A percentile compares a stretch with the other conserved stretches of the same genome.
phyloP scores from a whole-genome alignment of 805 yeast genomes.

The Cyberlindnera misumaiensis region DNA sequence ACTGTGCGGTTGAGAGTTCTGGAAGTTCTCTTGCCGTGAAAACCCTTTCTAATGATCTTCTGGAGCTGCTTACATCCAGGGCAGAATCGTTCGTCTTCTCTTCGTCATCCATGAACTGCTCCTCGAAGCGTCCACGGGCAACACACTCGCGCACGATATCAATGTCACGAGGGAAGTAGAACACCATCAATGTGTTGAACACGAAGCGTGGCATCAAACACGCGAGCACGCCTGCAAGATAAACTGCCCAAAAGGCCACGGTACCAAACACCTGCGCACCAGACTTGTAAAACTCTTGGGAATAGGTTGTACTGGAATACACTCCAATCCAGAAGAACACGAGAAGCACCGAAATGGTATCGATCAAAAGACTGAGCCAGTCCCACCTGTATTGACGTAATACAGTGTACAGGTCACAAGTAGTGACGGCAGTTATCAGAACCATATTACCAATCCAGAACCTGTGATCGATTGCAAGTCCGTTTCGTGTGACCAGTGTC shows the following conservation, averaged over 20 bases:
- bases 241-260: slow-evolving; percentile 58
- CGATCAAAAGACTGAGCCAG: slow-evolving; percentile 57
- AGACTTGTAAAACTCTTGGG: slow-evolving; percentile 54
- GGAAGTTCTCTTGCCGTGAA: slow-evolving; percentile 12
- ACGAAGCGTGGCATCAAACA: slow-evolving; percentile 65
- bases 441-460: slow-evolving; percentile 64
- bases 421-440: slow-evolving; percentile 54
- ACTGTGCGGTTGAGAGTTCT: slow-evolving; percentile 12
- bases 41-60: slow-evolving; percentile 13
- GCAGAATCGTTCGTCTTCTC: slow-evolving; percentile 9
- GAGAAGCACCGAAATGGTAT: slow-evolving; percentile 49
- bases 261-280: slow-evolving; percentile 59
- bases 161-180: slow-evolving; percentile 56
- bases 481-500: slow-evolving; percentile 41
- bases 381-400: slow-evolving; percentile 78
- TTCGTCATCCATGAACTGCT: slow-evolving; percentile 4
- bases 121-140: slow-evolving; percentile 55
- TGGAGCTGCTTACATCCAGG: background rate
- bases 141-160: slow-evolving; percentile 68
- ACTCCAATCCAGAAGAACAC: slow-evolving; percentile 73
- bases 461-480: slow-evolving; percentile 59
- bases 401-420: slow-evolving; percentile 60
- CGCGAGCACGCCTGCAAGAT: slow-evolving; percentile 50
- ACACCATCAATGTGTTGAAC: slow-evolving; percentile 42
- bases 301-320: slow-evolving; percentile 53